phyloP scores from a whole-genome alignment of 164 flowering plant species.

The Chimonanthus salicifolius region DNA sequence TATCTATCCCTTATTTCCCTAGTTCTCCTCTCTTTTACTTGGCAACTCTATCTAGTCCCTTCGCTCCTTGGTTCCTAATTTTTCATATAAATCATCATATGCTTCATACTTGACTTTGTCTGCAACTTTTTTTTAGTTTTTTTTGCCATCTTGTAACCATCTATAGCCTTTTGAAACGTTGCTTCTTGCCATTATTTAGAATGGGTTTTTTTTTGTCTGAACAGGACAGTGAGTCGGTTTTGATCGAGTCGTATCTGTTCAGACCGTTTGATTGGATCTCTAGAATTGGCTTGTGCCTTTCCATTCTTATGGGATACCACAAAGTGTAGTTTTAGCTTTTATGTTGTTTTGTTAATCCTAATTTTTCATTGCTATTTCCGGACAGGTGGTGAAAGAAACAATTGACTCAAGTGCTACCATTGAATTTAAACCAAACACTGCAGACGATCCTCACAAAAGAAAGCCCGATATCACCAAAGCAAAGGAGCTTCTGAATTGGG shows the following conservation, averaged over 20 bases:
- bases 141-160: neutral
- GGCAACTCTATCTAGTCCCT: too few species aligned
- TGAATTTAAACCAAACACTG: constrained; percentile 72
- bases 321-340: neutral
- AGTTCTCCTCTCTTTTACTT: too few species aligned
- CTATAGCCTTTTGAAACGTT: neutral
- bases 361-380: neutral
- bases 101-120: too few species aligned
- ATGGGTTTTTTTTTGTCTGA: neutral
- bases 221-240: neutral
- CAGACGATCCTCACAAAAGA: constrained; percentile 90
- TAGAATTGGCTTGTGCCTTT: too few species aligned
- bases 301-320: neutral
- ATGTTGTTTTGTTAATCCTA: neutral
- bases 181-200: neutral
- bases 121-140: too few species aligned
- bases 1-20: too few species aligned
- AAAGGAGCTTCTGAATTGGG: constrained; percentile 85
- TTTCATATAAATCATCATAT: too few species aligned
- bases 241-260: neutral
- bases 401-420: constrained; percentile 81
- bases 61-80: too few species aligned
- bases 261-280: neutral
- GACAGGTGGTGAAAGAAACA: constrained; percentile 73
- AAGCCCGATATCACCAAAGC: constrained; percentile 91